Conservation (phyloP, 495 filamentous ascomycete genomes). For the Neurospora sp. region DNA sequence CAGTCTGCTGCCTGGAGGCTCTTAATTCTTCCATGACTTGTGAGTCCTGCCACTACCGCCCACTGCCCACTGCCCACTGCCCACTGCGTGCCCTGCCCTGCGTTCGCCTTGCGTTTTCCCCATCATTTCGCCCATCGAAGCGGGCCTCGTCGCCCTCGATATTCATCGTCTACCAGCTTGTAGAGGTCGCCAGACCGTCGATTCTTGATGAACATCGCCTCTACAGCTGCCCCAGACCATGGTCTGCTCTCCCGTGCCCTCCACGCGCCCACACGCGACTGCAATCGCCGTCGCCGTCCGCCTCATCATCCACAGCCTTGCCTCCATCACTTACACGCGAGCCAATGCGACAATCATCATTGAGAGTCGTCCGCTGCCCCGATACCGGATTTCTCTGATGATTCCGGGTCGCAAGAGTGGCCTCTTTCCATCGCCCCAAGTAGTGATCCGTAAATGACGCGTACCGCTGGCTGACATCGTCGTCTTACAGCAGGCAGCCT, state of each 20-base stretch:
- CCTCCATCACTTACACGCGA: constrained; percentile 32
- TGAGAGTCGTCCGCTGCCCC: constrained; percentile 10
- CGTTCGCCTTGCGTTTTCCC: constrained; percentile 21
- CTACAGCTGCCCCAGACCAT: constrained; percentile 19
- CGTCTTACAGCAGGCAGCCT: constrained; percentile 35
- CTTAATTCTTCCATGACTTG: constrained; percentile 25
- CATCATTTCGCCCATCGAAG: constrained; percentile 34
- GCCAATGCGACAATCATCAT: constrained; percentile 37
- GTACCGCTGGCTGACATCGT: constrained; percentile 34
- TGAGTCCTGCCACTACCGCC: constrained; percentile 19
- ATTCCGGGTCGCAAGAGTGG: constrained; percentile 27
- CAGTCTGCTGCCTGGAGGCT: constrained; percentile 21
- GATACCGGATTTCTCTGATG: constrained; percentile 16
- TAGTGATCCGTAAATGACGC: constrained; percentile 7
- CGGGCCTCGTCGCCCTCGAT: constrained; percentile 30
- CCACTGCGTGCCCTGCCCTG: constrained; percentile 5
- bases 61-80: constrained; percentile 1
- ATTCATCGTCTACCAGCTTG: constrained; percentile 18
- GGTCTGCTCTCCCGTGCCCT: constrained; percentile 6
- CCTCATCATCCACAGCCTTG: constrained; percentile 31
- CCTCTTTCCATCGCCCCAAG: constrained; percentile 19
- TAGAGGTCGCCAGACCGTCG: constrained; percentile 19
- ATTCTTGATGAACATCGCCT: constrained; percentile 25
- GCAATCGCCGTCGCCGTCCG: constrained; percentile 29
- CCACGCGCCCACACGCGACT: constrained; percentile 14